Percentiles rank a stretch among this genome's conserved stretches.
Conservation (phyloP, 805 yeast species). For the Candida anglica region DNA sequence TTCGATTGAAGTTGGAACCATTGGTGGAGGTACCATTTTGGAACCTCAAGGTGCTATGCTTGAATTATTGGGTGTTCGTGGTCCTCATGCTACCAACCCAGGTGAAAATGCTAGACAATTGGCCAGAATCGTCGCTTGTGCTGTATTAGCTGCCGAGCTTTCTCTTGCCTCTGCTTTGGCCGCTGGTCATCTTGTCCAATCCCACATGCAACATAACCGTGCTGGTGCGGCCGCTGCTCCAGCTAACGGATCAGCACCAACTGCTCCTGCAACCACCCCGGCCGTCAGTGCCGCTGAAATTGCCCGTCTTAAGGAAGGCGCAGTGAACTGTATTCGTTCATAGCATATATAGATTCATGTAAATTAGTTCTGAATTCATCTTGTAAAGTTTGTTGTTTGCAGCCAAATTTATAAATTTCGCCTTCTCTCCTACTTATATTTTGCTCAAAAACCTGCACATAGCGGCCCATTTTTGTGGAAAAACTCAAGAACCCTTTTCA, state of each 20-base stretch:
- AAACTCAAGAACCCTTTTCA: too few relatives aligned
- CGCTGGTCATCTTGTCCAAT: constrained; percentile 96
- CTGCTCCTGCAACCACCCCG: constrained; percentile 17
- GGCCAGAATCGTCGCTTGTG: constrained; percentile 89
- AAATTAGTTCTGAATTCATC: too few relatives aligned
- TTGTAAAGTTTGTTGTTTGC: too few relatives aligned
- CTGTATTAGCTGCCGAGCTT: constrained; percentile 93
- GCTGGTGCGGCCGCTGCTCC: constrained; percentile 45
- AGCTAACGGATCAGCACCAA: constrained; percentile 18
- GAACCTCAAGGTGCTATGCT: constrained; percentile 97
- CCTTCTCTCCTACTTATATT: too few relatives aligned
- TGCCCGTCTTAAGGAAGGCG: constrained; percentile 60
- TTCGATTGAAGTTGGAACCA: constrained; percentile 96
- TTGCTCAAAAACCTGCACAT: too few relatives aligned
- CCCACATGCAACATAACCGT: constrained; percentile 96
- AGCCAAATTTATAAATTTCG: too few relatives aligned
- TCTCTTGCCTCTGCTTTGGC: constrained; percentile 95
- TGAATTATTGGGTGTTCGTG: constrained; percentile 89
- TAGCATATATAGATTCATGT: constrained; percentile 15
- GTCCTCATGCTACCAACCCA: constrained; percentile 91
- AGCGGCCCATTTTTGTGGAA: too few relatives aligned
- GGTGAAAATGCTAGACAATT: constrained; percentile 93
- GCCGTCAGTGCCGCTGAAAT: constrained; percentile 16
- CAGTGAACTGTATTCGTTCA: constrained; percentile 69
- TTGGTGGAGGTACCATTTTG: constrained; percentile 97